These are phyloP conservation scores for Chlamydomonas urium DNA, from an alignment of 139 green algal species.

Conservation along the genomic window DNA sequence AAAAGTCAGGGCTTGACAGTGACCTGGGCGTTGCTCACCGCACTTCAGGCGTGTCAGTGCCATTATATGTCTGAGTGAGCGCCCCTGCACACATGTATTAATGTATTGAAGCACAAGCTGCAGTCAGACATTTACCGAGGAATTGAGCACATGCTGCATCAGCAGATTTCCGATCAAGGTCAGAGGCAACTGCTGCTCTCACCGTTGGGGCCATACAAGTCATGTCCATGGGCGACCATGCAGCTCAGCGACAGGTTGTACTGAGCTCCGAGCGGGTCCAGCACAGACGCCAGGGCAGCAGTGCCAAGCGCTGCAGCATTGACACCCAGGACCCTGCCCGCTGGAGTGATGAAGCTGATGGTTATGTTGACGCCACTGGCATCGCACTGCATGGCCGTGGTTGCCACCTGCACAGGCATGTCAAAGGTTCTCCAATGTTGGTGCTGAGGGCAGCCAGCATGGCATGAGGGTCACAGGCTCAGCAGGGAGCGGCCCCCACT, in stretches of 20 bases:
- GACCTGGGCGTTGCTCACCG: no score
- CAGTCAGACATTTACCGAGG: no score
- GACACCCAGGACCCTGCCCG: neutral
- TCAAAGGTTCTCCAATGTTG: neutral
- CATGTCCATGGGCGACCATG: no score
- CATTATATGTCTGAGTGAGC: no score
- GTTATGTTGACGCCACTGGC: neutral
- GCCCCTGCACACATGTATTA: no score
- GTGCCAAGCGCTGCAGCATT: neutral
- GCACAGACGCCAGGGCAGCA: neutral
- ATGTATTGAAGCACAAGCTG: no score
- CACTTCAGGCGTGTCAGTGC: no score
- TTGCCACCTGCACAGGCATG: neutral
- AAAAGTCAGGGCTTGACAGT: no score
- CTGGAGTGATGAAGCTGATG: neutral
- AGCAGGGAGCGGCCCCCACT: neutral
- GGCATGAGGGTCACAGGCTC: no score
- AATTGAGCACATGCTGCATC: neutral
- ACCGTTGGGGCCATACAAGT: neutral
- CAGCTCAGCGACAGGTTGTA: neutral
- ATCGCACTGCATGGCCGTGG: neutral
- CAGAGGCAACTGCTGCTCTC: neutral
- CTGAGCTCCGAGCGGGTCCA: neutral
- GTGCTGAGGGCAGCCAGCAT: no score
- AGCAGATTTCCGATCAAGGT: neutral